Evolutionary conservation across 1,284 basidiomycete species (phyloP).

Genomic region (Puccinia sorghi): DNA sequence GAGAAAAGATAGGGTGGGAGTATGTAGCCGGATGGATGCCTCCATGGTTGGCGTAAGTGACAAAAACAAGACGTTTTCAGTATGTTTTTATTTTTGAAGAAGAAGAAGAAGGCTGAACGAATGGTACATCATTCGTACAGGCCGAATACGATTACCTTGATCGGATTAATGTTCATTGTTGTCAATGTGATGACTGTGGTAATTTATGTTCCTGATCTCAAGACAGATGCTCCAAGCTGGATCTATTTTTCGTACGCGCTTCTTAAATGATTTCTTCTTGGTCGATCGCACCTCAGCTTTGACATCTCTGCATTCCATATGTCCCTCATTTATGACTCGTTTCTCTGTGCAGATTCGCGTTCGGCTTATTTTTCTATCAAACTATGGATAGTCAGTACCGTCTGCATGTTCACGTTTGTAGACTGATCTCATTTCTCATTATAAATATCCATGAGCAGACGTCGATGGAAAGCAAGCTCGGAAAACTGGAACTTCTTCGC

Average conservation of each 20-base stretch:
- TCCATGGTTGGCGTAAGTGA: conserved; percentile 42
- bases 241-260: conserved; percentile 42
- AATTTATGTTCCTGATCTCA: conserved; percentile 36
- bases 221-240: conserved; percentile 36
- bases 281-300: background rate
- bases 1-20: conserved; percentile 43
- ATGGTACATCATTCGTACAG: background rate
- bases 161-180: conserved; percentile 43
- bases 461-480: conserved; percentile 48
- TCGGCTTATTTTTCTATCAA: conserved; percentile 45
- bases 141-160: conserved; percentile 46
- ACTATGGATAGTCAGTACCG: conserved; percentile 44
- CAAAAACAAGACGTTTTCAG: background rate
- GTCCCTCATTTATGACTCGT: no score
- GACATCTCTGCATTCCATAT: background rate
- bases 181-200: conserved; percentile 36
- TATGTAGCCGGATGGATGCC: conserved; percentile 45
- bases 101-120: background rate
- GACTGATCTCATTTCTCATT: background rate
- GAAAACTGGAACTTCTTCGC: conserved; percentile 46
- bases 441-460: conserved; percentile 16
- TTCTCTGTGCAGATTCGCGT: conserved; percentile 28
- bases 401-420: background rate
- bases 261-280: background rate
- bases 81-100: no score